Percentiles rank a stretch among this genome's conserved stretches.
Evolutionary conservation across 1,139 yeast genomes (phyloP).

Genomic region (Geotrichum europaeum): DNA sequence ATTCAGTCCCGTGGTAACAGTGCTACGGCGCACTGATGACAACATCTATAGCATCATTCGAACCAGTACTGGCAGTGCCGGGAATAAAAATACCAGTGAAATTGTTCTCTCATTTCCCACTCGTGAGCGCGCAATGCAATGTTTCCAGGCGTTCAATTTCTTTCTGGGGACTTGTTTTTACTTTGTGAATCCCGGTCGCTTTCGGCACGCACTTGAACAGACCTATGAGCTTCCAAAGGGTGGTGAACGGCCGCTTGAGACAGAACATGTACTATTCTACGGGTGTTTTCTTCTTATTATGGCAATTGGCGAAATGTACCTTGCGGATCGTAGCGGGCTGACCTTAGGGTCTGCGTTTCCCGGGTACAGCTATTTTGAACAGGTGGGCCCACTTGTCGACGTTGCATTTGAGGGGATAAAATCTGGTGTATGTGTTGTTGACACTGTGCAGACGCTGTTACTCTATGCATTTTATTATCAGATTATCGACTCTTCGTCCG

Average conservation of each 20-base stretch:
- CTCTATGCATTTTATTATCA: conserved; percentile 76
- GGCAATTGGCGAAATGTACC: conserved; percentile 80
- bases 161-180: conserved; percentile 83
- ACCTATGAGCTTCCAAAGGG: conserved; percentile 13
- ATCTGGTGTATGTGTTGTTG: conserved; percentile 20
- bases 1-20: background rate
- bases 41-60: background rate
- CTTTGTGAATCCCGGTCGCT: conserved; percentile 69
- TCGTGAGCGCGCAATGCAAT: conserved; percentile 65
- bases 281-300: conserved; percentile 69
- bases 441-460: conserved; percentile 66
- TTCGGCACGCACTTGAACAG: conserved; percentile 17
- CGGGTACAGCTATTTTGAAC: conserved; percentile 21
- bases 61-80: background rate
- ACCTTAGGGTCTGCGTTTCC: conserved; percentile 15
- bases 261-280: conserved; percentile 31
- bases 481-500: conserved; percentile 79
- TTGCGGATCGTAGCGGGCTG: background rate
- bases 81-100: background rate
- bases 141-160: conserved; percentile 70
- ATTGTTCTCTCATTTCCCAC: conserved; percentile 56
- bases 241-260: conserved; percentile 12
- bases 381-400: conserved; percentile 21
- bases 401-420: conserved; percentile 25
- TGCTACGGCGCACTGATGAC: background rate